Percentiles rank a stretch among this genome's conserved stretches.
Evolutionary conservation across 1,284 basidiomycete genomes (phyloP).

Genomic region (Ceratobasidium sp.): DNA sequence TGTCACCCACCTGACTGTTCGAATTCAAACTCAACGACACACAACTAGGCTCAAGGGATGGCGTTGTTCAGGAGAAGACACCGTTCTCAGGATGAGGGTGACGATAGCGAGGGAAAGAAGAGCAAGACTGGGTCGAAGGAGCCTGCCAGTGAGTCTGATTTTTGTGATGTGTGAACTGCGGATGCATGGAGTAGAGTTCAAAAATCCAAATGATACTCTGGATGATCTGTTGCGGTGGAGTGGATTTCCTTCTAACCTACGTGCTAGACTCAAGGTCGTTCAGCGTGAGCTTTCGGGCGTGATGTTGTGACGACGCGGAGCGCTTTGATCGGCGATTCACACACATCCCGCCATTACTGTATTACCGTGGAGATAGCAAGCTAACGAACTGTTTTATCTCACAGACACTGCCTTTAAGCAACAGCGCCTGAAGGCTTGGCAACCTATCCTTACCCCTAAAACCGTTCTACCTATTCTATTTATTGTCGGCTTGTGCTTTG

Average conservation of each 20-base stretch:
- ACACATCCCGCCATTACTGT: neutral
- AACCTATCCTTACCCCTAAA: slow-evolving; percentile 97
- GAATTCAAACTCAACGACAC: neutral
- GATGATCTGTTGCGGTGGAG: neutral
- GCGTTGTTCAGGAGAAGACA: slow-evolving; percentile 25
- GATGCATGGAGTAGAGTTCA: neutral
- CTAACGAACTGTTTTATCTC: slow-evolving; percentile 15
- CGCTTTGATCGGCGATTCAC: slow-evolving; percentile 3
- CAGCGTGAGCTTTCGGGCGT: neutral
- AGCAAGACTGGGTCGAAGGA: slow-evolving; percentile 35
- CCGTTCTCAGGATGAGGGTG: slow-evolving; percentile 17
- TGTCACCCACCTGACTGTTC: neutral
- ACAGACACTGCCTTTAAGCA: slow-evolving; percentile 98
- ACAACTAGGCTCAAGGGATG: neutral
- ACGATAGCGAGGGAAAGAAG: slow-evolving; percentile 41
- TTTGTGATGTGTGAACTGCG: neutral
- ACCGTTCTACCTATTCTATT: slow-evolving; percentile 97
- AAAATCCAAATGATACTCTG: neutral
- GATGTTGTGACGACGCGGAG: neutral
- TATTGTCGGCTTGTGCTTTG: slow-evolving; percentile 92
- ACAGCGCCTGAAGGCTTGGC: slow-evolving; percentile 99
- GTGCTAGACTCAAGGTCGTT: no score
- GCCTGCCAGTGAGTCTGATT: slow-evolving; percentile 35
- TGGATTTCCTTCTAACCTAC: neutral
- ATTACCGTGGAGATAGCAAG: neutral